A percentile compares a stretch with the other conserved stretches of the same genome.
phyloP scores from a whole-genome alignment of 169 alveolate species.

The Plasmodium gonderi region DNA sequence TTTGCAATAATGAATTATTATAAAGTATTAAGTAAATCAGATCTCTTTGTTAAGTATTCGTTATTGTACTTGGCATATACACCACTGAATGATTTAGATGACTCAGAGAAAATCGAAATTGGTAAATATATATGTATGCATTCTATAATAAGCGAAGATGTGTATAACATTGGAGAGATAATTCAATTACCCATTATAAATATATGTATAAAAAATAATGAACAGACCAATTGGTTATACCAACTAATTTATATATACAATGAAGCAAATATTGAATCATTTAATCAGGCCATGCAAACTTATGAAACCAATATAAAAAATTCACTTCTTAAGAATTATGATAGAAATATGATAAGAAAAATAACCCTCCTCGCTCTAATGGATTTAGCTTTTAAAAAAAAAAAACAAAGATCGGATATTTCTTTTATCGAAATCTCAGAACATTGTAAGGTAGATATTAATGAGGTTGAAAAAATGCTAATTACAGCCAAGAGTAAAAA shows the following conservation, averaged over 20 bases:
- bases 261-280: slow-evolving; percentile 49
- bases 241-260: slow-evolving; percentile 46
- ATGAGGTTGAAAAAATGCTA: slow-evolving; percentile 81
- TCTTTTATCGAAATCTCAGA: slow-evolving; percentile 82
- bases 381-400: slow-evolving; percentile 84
- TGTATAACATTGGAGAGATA: slow-evolving; percentile 62
- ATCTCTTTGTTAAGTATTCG: slow-evolving; percentile 62
- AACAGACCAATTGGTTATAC: slow-evolving; percentile 45
- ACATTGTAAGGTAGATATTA: slow-evolving; percentile 79
- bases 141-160: slow-evolving; percentile 73
- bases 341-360: slow-evolving; percentile 76
- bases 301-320: slow-evolving; percentile 40
- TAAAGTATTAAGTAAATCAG: slow-evolving; percentile 59
- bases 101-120: slow-evolving; percentile 35
- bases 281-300: slow-evolving; percentile 13
- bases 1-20: slow-evolving; percentile 67
- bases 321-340: slow-evolving; percentile 71
- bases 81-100: slow-evolving; percentile 63
- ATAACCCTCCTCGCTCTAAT: slow-evolving; percentile 82
- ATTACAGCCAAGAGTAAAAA: slow-evolving; percentile 83
- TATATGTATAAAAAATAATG: slow-evolving; percentile 49
- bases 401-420: slow-evolving; percentile 81
- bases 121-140: slow-evolving; percentile 60
- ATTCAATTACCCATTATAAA: slow-evolving; percentile 51
- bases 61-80: slow-evolving; percentile 67